Percentiles rank a stretch among this genome's conserved stretches.
phyloP scores from a whole-genome alignment of 1,139 yeast genomes.

The Taphrina flavorubra region DNA sequence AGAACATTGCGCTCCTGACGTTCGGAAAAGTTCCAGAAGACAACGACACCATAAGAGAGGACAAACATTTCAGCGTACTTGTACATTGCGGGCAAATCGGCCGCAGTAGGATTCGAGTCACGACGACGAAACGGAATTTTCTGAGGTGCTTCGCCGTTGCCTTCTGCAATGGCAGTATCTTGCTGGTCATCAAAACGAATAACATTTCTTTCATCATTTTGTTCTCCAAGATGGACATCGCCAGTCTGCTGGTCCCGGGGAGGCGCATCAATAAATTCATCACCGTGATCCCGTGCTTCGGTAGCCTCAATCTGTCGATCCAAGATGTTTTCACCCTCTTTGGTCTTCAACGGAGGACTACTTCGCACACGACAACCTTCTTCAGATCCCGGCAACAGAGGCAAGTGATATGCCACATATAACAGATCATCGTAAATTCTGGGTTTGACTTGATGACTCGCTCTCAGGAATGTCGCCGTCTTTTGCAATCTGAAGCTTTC shows the following conservation, averaged over 20 bases:
- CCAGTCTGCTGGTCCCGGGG: constrained; percentile 19
- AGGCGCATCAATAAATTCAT: constrained; percentile 39
- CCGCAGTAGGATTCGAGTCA: constrained; percentile 34
- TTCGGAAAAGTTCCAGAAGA: constrained; percentile 95
- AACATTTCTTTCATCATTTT: constrained; percentile 1
- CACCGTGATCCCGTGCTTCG: constrained; percentile 39
- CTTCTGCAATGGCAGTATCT: constrained; percentile 28
- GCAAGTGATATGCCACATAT: constrained; percentile 86
- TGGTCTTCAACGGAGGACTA: constrained; percentile 51
- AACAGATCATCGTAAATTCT: constrained; percentile 86
- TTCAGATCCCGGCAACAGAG: constrained; percentile 76
- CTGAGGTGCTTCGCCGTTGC: constrained; percentile 10
- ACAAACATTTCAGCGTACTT: constrained; percentile 61
- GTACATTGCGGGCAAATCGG: constrained; percentile 41
- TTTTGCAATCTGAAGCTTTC: constrained; percentile 74
- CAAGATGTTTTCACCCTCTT: constrained; percentile 35
- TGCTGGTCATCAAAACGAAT: constrained; percentile 8
- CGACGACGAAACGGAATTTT: constrained; percentile 17
- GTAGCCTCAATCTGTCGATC: constrained; percentile 39
- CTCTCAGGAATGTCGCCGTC: constrained; percentile 67
- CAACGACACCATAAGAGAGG: constrained; percentile 90
- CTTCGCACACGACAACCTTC: constrained; percentile 84
- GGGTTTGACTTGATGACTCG: constrained; percentile 81
- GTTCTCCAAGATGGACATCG: constrained; percentile 31
- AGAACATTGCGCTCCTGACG: constrained; percentile 88